Conservation (phyloP, 2,329 filamentous ascomycete genomes). For the Cladophialophora psammophila region DNA sequence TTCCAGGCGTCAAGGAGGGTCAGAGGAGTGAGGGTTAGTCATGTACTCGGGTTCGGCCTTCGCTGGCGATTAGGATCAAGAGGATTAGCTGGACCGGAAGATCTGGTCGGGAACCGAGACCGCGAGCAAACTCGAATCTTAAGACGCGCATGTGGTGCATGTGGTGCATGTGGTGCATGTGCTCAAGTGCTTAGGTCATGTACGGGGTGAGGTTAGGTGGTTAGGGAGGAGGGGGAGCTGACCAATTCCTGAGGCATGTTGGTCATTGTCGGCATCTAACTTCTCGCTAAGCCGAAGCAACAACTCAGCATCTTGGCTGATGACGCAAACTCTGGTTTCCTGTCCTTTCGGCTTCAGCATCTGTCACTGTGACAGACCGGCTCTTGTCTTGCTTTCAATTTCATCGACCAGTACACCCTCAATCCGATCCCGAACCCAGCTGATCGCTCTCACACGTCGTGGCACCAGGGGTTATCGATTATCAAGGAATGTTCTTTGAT, state of each 20-base stretch:
- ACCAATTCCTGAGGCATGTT: background rate
- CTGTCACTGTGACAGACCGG: background rate
- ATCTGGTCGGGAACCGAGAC: conserved; percentile 1
- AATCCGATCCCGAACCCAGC: background rate
- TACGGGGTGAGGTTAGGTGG: background rate
- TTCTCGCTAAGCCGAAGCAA: conserved; percentile 1
- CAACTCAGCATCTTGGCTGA: background rate
- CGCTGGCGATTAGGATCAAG: background rate
- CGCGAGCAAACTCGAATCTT: background rate
- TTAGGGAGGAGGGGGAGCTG: background rate
- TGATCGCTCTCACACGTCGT: background rate
- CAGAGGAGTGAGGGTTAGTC: conserved; percentile 12
- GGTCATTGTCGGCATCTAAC: background rate
- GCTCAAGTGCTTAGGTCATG: background rate
- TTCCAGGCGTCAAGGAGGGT: conserved; percentile 10
- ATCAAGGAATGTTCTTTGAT: background rate
- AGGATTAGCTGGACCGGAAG: background rate
- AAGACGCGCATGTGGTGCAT: background rate
- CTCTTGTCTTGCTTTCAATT: background rate
- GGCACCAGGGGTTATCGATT: background rate
- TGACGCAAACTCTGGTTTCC: background rate
- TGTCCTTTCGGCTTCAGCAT: too few relatives aligned
- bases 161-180: background rate
- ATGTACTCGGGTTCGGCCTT: conserved; percentile 35
- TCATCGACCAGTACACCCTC: background rate